Percentiles rank a stretch among this genome's conserved stretches.
Conservation (phyloP, 768 basidiomycete species). For the Suillus discolor region DNA sequence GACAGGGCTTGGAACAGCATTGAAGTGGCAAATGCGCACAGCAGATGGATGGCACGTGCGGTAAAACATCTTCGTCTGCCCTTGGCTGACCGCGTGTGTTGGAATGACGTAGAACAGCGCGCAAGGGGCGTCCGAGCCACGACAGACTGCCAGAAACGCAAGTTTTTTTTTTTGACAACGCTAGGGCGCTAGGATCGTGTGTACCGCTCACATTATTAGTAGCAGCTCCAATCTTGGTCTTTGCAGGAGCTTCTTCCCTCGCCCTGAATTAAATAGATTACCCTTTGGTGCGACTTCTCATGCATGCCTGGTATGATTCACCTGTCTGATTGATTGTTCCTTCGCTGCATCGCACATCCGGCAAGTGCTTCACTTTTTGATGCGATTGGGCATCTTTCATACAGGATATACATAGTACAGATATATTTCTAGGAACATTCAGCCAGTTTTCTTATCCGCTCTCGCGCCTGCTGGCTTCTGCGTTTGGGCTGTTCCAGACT, state of each 20-base stretch:
- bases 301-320: neutral
- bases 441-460: neutral
- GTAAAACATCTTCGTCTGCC: conserved; percentile 8
- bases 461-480: neutral
- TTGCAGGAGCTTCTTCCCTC: neutral
- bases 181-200: neutral
- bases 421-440: neutral
- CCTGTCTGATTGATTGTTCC: conserved; percentile 1
- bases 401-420: neutral
- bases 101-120: neutral
- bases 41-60: conserved; percentile 7
- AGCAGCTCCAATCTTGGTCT: neutral
- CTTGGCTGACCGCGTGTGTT: neutral
- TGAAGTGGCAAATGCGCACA: conserved; percentile 5
- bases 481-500: neutral
- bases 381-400: neutral
- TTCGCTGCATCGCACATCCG: neutral
- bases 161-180: neutral
- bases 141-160: neutral
- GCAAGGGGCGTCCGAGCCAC: neutral
- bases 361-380: neutral
- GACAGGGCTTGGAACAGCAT: conserved; percentile 12
- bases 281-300: neutral
- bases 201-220: neutral
- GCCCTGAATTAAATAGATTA: neutral